Base-by-base conservation (phyloP, 2,329 filamentous ascomycete species). In the Penicillium sclerotiorum region DNA sequence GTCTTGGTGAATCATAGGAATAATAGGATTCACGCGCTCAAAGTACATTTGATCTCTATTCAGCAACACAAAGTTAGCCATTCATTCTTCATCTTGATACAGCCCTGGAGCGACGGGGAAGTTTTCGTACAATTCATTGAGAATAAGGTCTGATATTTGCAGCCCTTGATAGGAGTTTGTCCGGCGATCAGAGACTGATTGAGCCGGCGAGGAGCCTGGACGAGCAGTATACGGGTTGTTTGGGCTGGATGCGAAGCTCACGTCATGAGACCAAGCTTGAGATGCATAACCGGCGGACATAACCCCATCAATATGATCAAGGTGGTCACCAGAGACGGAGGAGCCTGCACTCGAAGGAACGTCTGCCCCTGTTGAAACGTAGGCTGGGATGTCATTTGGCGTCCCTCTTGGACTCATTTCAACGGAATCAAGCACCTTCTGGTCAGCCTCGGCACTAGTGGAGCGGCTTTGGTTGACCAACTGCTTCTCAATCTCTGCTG, bases 1-100 rank as follows among this genome's bases (percentile, higher is more conserved):
- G 21, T 38, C 38, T 25, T 43, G 43, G 23, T 49, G 39, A 11
- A 49, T 30, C 7, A 49, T 49, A 8, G 46, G 46, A 23, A 41
- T 25, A 17, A 43, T 49, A 13, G 46, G 38, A 22, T 49, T 38
- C 7, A 49, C 46, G 21, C 46, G 39, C 12, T 49, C 46, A n/a
- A 49, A 49, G 22, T 49, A 49, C 5, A 49, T 11, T n/a, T 37
- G 39, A 28, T 49, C 46, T 21, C 46, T 49, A 20, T 37, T 44
- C 2, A 20, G 17, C 5, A 12, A 13, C 8, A 30, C 6, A 6
- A 25, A 13, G n/a, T 46, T 38, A 30, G 43, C 33, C 6, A 6
- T 25, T 38, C 25, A 13, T 6, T 43, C 5, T 22, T 38, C 17
- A 2, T 17, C 13, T 3, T 8, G 22, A 1, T 15, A 25, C 2